phyloP scores from a whole-genome alignment of 1,139 yeast species.

The Magnusiomyces fungicola region DNA sequence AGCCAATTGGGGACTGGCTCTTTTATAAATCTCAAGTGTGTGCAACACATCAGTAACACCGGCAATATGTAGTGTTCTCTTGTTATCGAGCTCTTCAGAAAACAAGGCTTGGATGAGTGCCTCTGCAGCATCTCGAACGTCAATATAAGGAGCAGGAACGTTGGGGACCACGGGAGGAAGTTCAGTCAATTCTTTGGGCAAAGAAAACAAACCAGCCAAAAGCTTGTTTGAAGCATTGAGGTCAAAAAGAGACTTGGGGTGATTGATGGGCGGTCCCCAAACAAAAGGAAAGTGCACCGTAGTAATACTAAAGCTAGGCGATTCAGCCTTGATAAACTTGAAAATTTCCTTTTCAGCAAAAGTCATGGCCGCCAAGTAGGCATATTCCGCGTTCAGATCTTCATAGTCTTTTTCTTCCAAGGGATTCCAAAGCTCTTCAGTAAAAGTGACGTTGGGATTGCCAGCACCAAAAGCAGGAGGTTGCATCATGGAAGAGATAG shows the following conservation, averaged over 20 bases:
- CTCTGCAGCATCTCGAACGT: constrained; percentile 13
- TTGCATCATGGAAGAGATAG: constrained; percentile 41
- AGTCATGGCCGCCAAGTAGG: constrained; percentile 32
- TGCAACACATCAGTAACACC: constrained; percentile 30
- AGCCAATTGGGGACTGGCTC: constrained; percentile 12
- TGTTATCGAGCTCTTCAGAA: constrained; percentile 26
- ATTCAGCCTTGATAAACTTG: constrained; percentile 35
- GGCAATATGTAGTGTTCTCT: constrained; percentile 35
- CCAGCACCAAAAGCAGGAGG: constrained; percentile 28
- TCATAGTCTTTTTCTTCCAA: constrained; percentile 25
- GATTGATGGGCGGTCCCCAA: constrained; percentile 40
- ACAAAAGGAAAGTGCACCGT: constrained; percentile 41
- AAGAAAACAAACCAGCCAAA: neutral
- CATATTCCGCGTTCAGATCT: constrained; percentile 32
- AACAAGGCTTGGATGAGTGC: constrained; percentile 17
- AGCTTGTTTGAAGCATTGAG: constrained; percentile 27
- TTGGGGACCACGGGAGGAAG: neutral
- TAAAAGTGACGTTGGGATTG: constrained; percentile 22
- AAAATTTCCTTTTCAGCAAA: constrained; percentile 40
- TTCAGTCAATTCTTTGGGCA: neutral
- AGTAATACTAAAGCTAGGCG: constrained; percentile 34
- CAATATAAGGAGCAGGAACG: constrained; percentile 6
- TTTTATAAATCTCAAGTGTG: constrained; percentile 32
- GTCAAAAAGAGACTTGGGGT: constrained; percentile 23
- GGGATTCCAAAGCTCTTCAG: constrained; percentile 38